Evolutionary conservation across 768 basidiomycete species (phyloP), one percentile per base, ranked within the genome.

Genomic region (Lyophyllum shimeji): DNA sequence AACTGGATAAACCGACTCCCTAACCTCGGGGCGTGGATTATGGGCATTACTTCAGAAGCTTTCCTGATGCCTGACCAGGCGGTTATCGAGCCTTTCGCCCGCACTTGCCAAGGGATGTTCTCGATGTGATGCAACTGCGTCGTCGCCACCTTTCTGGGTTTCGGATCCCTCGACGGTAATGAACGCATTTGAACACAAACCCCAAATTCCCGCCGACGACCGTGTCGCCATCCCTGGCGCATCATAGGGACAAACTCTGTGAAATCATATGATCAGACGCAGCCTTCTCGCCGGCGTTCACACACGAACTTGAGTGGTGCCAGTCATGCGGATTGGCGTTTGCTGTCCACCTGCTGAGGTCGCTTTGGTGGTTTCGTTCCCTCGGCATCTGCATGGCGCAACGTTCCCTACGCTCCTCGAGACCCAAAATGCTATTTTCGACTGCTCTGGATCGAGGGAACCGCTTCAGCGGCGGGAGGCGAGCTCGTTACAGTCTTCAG

Each of bases 241-340:
- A 44, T 42, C 18, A 51, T 56, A 31, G 34, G 50, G 31, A 51
- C 31, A 17, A 46, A 55, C 34, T 46, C 49, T 47, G 43, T 50
- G 47, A 27, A 29, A 48, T 62, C 61, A 62, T 60, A 39, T 60
- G 58, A 60, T 55, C 53, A 60, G 53, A 55, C 46, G 46, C 52
- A 43, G 46, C 51, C 56, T 53, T 60, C 51, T 55, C 46, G 55
- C 31, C 17, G 44, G 37, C 25, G 17, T 53, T 57, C 50, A 52
- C 53, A 60, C 53, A 53, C 45, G 31, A 53, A 52, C 12, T 53
- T 25, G 31, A 46, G 20, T 53, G 44, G 47, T 53, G 56, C 50
- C 43, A 46, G 47, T 47, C 59, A 60, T 57, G 54, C 46, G 53
- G 53, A 33, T 48, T 47, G 24, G 47, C 43, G n/a, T 4, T 43